These are phyloP conservation scores for Dianthus caryophyllus DNA, from an alignment of 148 eudicot genomes.

Conservation along the genomic window DNA sequence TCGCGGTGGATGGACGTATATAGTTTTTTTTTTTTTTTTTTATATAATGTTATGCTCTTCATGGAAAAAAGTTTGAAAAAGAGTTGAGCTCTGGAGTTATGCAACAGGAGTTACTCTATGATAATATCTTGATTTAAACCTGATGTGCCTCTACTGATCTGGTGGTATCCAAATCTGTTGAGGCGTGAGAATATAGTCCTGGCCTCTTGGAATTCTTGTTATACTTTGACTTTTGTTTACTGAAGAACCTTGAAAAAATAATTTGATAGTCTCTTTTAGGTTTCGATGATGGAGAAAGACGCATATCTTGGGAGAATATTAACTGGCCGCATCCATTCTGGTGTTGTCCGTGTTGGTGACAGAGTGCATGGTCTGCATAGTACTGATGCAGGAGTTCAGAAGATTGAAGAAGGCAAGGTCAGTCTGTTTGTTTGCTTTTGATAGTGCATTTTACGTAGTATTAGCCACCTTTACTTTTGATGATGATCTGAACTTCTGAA, in stretches of 20 bases:
- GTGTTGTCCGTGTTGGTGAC: constrained; percentile 78
- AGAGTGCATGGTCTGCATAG: constrained; percentile 77
- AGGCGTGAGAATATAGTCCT: not conserved
- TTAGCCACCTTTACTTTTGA: not conserved
- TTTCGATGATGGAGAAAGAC: constrained; percentile 97
- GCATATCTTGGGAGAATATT: constrained; percentile 83
- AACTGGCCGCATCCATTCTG: constrained; percentile 83
- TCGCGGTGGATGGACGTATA: not conserved
- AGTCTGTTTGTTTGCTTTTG: constrained; percentile 7
- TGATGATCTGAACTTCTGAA: not conserved
- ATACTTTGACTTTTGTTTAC: constrained; percentile 3
- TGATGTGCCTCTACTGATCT: not conserved
- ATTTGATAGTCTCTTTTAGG: constrained; percentile 66
- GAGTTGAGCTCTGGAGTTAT: not conserved
- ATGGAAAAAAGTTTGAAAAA: constrained; percentile 7
- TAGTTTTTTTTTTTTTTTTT: not conserved
- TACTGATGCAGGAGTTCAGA: constrained; percentile 59
- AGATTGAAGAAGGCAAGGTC: constrained; percentile 98
- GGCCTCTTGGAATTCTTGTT: not conserved
- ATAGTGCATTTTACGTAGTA: not conserved
- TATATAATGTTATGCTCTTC: not conserved
- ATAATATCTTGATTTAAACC: not conserved
- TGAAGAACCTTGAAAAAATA: constrained; percentile 45
- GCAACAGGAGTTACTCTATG: not conserved
- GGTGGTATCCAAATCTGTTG: not conserved